Base-by-base conservation (phyloP, 2,329 filamentous ascomycete species). In the Alternaria infectoria region DNA sequence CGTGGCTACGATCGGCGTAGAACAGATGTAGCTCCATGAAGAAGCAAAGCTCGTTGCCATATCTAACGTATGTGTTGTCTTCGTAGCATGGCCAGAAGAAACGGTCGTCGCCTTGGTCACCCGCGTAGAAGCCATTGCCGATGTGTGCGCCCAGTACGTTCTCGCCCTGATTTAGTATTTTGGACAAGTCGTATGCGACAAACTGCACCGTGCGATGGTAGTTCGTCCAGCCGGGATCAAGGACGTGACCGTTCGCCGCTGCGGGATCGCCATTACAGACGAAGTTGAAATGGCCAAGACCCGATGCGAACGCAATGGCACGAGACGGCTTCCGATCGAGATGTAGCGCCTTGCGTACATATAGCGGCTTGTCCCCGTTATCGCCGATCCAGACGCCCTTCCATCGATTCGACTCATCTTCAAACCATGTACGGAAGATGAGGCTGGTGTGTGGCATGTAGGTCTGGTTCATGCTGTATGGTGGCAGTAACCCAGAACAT, bases 41-140 rank as follows among this genome's bases (percentile, higher is more conserved):
- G 72, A 82, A 81, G 62, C 80, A 81, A 3, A 82, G 62, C 59
- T 81, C 80, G 52, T 81, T 81, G 11, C 69, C 69, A 25, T 69
- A 70, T 17, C 62, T 63, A 1, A 71, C 77, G 30, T 80, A 81
- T 0, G 80, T 81, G 40, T 81, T 81, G 62, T 81, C 80, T 63
- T 82, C 80, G 40, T 81, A 81, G 72, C 76, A 80, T 13, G 80
- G 80, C 80, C 80, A 81, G 67, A 82, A 81, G 70, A 81, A 82
- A 6, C 80, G 77, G 49, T 82, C 79, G 4, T 66, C 59, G 10
- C 80, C 79, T 47, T 81, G 77, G 32, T 81, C 80, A 3, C 82
- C 82, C 8, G 82, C 82, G 45, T 83, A 83, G 67, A 83, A 84
- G 0, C 82, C 82, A 30, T 84, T 83, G 3, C 68, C 69, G 1